Base-by-base conservation (phyloP, 164 flowering plant genomes). In the Cinnamomum micranthum region DNA sequence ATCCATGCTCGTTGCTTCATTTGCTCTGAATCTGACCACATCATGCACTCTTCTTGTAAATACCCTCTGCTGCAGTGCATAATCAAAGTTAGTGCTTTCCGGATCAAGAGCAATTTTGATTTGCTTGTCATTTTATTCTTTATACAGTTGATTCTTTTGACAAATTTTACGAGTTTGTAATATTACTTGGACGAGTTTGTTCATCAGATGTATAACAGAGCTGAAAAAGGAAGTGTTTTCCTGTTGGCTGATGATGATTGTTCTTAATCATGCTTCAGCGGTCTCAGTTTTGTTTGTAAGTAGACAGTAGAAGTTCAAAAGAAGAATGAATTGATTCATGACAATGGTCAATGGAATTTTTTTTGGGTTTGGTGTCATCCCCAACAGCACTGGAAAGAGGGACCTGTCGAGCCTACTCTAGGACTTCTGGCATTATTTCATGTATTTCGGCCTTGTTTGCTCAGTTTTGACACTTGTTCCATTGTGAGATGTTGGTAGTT, bases 31-130 rank as follows among this genome's bases (percentile, higher is more conserved):
- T 14, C n/a, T 17, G 19, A 55, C 60, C 60, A 55, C 60, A 55
- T 55, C 60, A 55, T 20, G n/a, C 6, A 12, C 25, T 31, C 68
- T 63, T 59, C 25, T 41, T 80, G 82, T 80, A 80, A 71, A 77
- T 80, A 80, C 51, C 35, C 77, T 27, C n/a, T 11, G 15, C 59
- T 13, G 17, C 65, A 35, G 65, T 70, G 76, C 69, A 74, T 41
- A 19, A 63, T 51, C 59, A 12, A 24, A 51, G 59, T 47, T 65
- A 28, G 3, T 55, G 23, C 33, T 6, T 66, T 51, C 22, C 62
- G 41, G 59, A 70, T 51, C 72, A 41, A 41, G 59, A 70, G 28
- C 71, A 35, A 20, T 67, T 70, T 33, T 55, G 20, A 17, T 55
- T 55, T 62, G 25, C 51, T 12, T 11, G 20, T 23, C 24, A 70